A percentile compares a stretch with the other conserved stretches of the same genome.
Conservation (phyloP, 805 yeast genomes). For the Metschnikowia gelsemii region DNA sequence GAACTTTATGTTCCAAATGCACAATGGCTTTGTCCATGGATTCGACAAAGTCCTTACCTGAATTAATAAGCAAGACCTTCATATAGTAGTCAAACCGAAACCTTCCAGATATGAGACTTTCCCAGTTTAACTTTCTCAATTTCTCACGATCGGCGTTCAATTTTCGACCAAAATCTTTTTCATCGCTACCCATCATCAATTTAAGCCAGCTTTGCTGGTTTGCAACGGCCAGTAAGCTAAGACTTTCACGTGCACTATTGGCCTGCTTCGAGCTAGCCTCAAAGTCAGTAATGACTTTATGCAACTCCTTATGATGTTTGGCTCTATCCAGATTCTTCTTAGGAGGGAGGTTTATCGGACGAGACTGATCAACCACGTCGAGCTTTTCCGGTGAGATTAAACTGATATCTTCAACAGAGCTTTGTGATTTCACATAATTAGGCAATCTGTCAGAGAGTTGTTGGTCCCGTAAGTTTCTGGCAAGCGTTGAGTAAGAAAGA, state of each 20-base stretch:
- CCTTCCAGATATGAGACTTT: conserved; percentile 30
- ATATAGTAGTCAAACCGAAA: conserved; percentile 30
- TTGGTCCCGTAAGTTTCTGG: conserved; percentile 34
- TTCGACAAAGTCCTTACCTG: conserved; percentile 19
- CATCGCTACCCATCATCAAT: conserved; percentile 21
- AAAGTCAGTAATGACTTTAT: conserved; percentile 42
- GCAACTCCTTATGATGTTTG: conserved; percentile 57
- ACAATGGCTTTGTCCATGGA: conserved; percentile 22
- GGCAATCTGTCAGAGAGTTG: conserved; percentile 38
- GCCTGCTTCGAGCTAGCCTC: conserved; percentile 30
- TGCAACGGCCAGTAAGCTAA: conserved; percentile 19
- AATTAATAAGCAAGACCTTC: conserved; percentile 24
- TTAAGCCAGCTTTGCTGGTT: conserved; percentile 33
- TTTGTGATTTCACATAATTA: conserved; percentile 37
- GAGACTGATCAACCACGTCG: conserved; percentile 52
- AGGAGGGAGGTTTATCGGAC: conserved; percentile 75
- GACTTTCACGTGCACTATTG: conserved; percentile 23
- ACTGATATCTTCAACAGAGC: conserved; percentile 25
- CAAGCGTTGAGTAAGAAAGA: conserved; percentile 32
- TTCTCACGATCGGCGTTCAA: conserved; percentile 29
- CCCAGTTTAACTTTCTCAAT: conserved; percentile 40
- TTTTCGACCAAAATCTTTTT: conserved; percentile 26
- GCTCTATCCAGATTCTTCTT: conserved; percentile 51
- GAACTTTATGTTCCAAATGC: conserved; percentile 24
- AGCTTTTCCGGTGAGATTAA: conserved; percentile 63